Base-by-base conservation (phyloP, 345 rosid species). In the Microthlaspi erraticum region DNA sequence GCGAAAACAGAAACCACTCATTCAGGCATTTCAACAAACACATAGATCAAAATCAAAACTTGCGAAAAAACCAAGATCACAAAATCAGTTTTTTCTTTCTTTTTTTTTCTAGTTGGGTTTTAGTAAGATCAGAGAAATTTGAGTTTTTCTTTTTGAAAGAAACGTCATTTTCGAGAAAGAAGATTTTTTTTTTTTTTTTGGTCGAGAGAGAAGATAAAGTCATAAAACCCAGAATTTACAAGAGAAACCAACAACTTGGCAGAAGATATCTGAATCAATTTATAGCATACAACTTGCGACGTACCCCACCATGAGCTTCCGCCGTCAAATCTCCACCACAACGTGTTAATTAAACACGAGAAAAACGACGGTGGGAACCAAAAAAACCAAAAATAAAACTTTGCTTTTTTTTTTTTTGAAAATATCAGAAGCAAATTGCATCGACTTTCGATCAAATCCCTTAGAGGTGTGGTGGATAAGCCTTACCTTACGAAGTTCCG, bases 311-410 rank as follows among this genome's bases (percentile, higher is more conserved):
- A 70, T 52, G 63, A 78, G 23, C 76, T 42, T 62, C 80, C 79
- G 67, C 64, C 66, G 66, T 85, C 90, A 75, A 84, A 71, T 79
- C 85, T 73, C 76, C 83, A 66, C 87, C 88, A 81, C 86, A 81
- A 49, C 66, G 79, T 75, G 14, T 64, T 73, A 64, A 32, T 72
- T 72, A 9, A 45, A 76, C 77, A 64, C 39, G 13, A 66, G 54
- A 60, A 64, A 69, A 5, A 49, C 16, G 45, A 43, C n/a, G 18
- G 33, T 44, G 45, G 23, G 1, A n/a, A 33, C 3, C 23, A 46
- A 77, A 20, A 37, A 55, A 71, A 61, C n/a, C n/a, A 44, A 11
- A 26, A 16, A 50, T 7, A n/a, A n/a, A n/a, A n/a, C n/a, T n/a
- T n/a, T n/a, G n/a, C n/a, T n/a, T 26, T 26, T 26, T 26, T 1